Conservation (phyloP, 768 basidiomycete species). For the Tulasnella sp. region DNA sequence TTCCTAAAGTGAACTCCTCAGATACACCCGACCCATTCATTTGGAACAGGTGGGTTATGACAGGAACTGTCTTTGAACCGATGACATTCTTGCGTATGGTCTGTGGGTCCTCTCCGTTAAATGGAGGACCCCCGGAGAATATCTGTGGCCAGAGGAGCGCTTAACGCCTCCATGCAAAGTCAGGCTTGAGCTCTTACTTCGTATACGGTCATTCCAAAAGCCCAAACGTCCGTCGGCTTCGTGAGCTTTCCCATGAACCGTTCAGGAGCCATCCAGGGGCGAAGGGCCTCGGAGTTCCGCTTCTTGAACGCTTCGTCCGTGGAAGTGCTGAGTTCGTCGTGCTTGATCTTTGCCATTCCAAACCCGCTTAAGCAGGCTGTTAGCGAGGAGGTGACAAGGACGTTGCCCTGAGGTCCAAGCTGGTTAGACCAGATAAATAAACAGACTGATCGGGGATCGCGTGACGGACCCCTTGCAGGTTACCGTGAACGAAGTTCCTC, state of each 20-base stretch:
- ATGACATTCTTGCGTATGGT: background rate
- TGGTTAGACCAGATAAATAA: background rate
- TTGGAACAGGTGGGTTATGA: background rate
- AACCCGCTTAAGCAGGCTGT: constrained; percentile 1
- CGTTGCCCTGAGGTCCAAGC: background rate
- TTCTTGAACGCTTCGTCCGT: constrained; percentile 7
- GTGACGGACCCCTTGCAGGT: constrained; percentile 6
- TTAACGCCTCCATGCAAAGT: background rate
- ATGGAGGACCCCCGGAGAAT: background rate
- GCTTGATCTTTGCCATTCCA: background rate
- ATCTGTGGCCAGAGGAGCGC: background rate
- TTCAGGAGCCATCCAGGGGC: constrained; percentile 9
- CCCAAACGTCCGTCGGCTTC: constrained; percentile 2
- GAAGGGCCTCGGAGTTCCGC: background rate
- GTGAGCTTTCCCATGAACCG: background rate
- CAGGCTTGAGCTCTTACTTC: background rate
- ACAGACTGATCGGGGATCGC: too few relatives aligned
- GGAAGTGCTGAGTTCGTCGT: background rate
- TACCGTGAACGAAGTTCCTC: background rate
- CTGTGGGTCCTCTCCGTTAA: background rate
- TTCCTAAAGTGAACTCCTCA: background rate
- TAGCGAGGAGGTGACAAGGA: background rate
- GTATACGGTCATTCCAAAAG: background rate
- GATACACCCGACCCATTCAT: background rate
- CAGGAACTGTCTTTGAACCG: background rate